Conservation (phyloP, 148 eudicot genomes). For the Diospyros lotus region DNA sequence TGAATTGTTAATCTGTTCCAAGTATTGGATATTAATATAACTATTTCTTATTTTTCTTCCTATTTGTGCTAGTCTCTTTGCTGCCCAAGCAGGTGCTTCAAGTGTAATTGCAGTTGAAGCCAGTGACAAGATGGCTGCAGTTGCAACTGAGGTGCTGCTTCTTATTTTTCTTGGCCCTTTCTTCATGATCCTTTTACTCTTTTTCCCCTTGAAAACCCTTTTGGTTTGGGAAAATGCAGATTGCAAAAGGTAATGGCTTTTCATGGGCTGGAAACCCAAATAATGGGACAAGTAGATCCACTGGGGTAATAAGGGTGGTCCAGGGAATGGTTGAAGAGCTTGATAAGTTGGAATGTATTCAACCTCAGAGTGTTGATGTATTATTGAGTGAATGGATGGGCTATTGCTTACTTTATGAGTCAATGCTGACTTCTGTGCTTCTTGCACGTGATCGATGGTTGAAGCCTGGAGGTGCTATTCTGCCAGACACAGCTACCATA, state of each 20-base stretch:
- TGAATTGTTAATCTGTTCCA: not conserved
- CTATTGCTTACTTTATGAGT: slow-evolving; percentile 89
- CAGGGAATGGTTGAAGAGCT: slow-evolving; percentile 97
- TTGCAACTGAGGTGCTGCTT: slow-evolving; percentile 65
- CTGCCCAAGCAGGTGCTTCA: slow-evolving; percentile 94
- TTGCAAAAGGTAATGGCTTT: slow-evolving; percentile 75
- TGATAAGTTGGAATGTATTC: slow-evolving; percentile 37
- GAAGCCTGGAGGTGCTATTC: slow-evolving; percentile 97
- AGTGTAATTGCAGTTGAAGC: slow-evolving; percentile 90
- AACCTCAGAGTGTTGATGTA: slow-evolving; percentile 78
- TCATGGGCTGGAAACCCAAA: slow-evolving; percentile 27
- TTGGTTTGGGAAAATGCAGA: slow-evolving; percentile 37
- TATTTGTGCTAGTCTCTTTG: slow-evolving; percentile 73
- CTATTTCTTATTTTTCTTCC: slow-evolving; percentile 17
- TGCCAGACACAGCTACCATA: slow-evolving; percentile 94
- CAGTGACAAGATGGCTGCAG: slow-evolving; percentile 89
- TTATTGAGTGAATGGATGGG: slow-evolving; percentile 99
- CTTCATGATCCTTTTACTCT: not conserved
- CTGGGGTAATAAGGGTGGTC: slow-evolving; percentile 61
- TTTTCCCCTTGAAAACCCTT: not conserved
- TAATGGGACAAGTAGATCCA: slow-evolving; percentile 15
- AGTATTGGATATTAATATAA: not conserved
- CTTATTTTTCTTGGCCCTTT: not conserved
- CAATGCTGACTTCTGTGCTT: slow-evolving; percentile 89
- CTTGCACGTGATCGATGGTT: slow-evolving; percentile 90